phyloP scores from a whole-genome alignment of 352 stramenopile genomes.

The Lagenidium sp. region DNA sequence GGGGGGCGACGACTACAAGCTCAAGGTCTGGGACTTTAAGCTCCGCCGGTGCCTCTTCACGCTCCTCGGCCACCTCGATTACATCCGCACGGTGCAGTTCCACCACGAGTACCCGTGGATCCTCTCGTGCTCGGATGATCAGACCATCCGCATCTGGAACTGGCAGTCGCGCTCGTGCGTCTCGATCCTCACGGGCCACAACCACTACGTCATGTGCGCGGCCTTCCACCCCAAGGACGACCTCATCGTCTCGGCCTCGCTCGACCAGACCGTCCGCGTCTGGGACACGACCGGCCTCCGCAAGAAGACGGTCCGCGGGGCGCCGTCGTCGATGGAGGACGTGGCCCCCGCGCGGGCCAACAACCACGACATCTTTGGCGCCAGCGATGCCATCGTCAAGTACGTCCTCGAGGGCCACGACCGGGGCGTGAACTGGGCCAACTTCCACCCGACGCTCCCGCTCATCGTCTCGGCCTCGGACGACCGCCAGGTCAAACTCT shows the following conservation, averaged over 20 bases:
- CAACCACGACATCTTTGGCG: conserved; percentile 97
- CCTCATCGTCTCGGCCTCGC: conserved; percentile 97
- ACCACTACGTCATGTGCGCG: conserved; percentile 99
- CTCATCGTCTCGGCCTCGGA: conserved; percentile 98
- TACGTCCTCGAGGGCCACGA: conserved; percentile 99
- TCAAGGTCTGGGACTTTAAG: conserved; percentile 99
- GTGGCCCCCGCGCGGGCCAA: conserved; percentile 44
- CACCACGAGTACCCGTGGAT: conserved; percentile 99
- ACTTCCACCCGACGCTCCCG: conserved; percentile 98
- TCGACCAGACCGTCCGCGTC: conserved; percentile 97
- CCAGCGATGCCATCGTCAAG: conserved; percentile 99
- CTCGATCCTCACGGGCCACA: conserved; percentile 99
- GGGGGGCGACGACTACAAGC: conserved; percentile 99
- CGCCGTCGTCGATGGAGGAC: conserved; percentile 73
- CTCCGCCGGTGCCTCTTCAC: conserved; percentile 98
- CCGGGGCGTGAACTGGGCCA: conserved; percentile 99
- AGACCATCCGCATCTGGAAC: conserved; percentile 99
- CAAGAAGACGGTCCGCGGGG: conserved; percentile 96
- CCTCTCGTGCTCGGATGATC: conserved; percentile 95
- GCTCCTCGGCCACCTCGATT: conserved; percentile 98
- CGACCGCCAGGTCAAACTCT: conserved; percentile 99
- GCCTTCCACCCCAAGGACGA: conserved; percentile 99
- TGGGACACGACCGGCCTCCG: conserved; percentile 99
- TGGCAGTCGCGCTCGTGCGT: conserved; percentile 98
- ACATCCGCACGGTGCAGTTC: conserved; percentile 99